phyloP scores from a whole-genome alignment of 495 filamentous ascomycete genomes.

The Podospora pseudoanserina region DNA sequence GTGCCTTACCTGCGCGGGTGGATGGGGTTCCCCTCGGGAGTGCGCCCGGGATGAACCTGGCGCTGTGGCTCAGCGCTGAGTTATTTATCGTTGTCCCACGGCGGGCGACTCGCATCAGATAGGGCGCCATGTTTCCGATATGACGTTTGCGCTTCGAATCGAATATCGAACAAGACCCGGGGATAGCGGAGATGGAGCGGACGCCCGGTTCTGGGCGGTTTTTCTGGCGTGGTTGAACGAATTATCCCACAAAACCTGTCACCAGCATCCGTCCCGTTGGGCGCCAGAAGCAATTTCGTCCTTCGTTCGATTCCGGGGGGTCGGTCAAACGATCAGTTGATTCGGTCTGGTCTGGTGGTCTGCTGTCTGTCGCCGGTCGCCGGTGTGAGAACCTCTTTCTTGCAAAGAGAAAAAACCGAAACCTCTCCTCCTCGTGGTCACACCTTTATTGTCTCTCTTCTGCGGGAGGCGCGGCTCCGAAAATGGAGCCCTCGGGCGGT shows the following conservation, averaged over 20 bases:
- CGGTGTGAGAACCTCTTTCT: not conserved
- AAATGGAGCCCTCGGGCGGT: slow-evolving; percentile 20
- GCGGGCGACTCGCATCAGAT: slow-evolving; percentile 17
- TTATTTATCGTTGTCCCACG: slow-evolving; percentile 16
- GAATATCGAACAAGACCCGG: not conserved
- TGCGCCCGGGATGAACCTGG: slow-evolving; percentile 8
- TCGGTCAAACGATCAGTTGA: not conserved
- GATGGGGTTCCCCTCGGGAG: slow-evolving; percentile 2
- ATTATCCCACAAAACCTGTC: slow-evolving; percentile 6
- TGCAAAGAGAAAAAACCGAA: not conserved
- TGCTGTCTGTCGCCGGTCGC: not conserved
- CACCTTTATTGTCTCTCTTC: slow-evolving; percentile 10
- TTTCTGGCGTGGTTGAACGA: slow-evolving; percentile 4
- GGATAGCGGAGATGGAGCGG: not conserved
- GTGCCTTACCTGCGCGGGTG: slow-evolving; percentile 14
- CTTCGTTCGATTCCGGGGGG: not conserved
- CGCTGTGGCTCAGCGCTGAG: slow-evolving; percentile 14
- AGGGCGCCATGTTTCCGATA: slow-evolving; percentile 17
- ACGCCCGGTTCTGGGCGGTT: not conserved
- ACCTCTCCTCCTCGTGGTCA: not conserved
- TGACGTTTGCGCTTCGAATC: slow-evolving; percentile 1
- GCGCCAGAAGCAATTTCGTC: not conserved
- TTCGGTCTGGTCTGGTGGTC: not conserved
- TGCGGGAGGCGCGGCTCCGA: slow-evolving; percentile 18
- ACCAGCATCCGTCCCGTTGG: not conserved